Conservation (phyloP, 805 yeast species). For the Lachancea nothofagi region DNA sequence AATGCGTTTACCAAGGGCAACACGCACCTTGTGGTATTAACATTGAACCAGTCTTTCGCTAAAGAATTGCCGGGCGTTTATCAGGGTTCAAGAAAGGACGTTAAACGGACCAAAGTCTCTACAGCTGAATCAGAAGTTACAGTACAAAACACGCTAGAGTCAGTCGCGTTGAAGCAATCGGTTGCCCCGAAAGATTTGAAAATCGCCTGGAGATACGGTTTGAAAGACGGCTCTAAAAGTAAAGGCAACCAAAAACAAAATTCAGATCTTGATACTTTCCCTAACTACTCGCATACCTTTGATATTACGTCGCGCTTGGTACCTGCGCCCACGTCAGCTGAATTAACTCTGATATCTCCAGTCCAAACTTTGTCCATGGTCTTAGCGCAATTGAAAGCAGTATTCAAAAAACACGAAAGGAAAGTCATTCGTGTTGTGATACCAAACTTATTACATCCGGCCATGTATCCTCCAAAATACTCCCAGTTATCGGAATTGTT, state of each 20-base stretch:
- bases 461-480: conserved; percentile 51
- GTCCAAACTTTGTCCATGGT: conserved; percentile 24
- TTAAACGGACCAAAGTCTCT: conserved; percentile 52
- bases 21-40: conserved; percentile 62
- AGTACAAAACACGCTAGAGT: conserved; percentile 56
- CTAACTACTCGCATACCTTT: conserved; percentile 58
- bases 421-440: conserved; percentile 59
- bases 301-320: conserved; percentile 68
- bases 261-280: conserved; percentile 35
- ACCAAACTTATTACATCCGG: conserved; percentile 79
- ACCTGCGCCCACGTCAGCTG: conserved; percentile 62
- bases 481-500: conserved; percentile 45
- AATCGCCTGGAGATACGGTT: conserved; percentile 93
- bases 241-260: conserved; percentile 16
- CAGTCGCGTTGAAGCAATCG: conserved; percentile 7
- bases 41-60: conserved; percentile 53
- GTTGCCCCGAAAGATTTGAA: conserved; percentile 49
- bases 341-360: conserved; percentile 51
- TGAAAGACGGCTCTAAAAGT: conserved; percentile 32
- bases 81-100: conserved; percentile 60
- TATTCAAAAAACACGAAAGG: conserved; percentile 39
- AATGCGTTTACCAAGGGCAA: conserved; percentile 28
- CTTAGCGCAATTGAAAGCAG: conserved; percentile 40
- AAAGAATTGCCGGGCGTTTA: conserved; percentile 72
- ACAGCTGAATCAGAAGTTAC: conserved; percentile 59